Base-by-base conservation (phyloP, 106 monocot genomes). In the Hemerocallis citrina region DNA sequence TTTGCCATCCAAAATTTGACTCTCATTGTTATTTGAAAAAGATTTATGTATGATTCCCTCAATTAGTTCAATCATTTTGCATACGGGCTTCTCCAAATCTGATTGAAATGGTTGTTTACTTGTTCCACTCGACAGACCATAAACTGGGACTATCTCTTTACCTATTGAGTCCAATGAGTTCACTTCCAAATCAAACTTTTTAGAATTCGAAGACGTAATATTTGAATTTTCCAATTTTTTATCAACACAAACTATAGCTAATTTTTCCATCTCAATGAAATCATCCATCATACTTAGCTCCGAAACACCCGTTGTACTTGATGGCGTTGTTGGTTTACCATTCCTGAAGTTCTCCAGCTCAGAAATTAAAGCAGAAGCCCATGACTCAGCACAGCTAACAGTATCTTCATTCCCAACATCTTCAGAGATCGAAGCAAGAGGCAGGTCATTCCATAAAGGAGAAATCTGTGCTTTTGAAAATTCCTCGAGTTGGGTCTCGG, bases 271-370 rank as follows among this genome's bases (percentile, higher is more conserved):
- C 77, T 88, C 88, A 30, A 61, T 52, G 69, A 89, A 89, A 73
- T 89, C 89, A 72, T 84, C 77, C 77, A 81, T 77, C 54, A 83
- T 74, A 68, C 80, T 80, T 62, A 81, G 27, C 13, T 89, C 80
- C 8, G 77, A 80, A 46, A 68, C 16, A 34, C 50, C 74, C 42
- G 73, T 75, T 62, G 36, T 59, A 51, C 57, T 59, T 59, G 79
- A 72, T 40, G 56, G 54, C 34, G 55, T 43, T 38, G 58, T 70
- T 52, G 61, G 57, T 55, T 77, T 80, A 37, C 68, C 71, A 68
- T 47, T 55, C 61, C 64, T 84, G 44, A 75, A 84, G 57, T 78
- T 67, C 57, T 89, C 88, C 24, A 89, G 51, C 47, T 89, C 82
- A 41, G 74, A 74, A 31, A 89, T 68, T 49, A 84, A 80, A 45